Evolutionary conservation across 768 basidiomycete species (phyloP), one percentile per base, ranked within the genome.

Genomic region (Auricularia auricula-judae): DNA sequence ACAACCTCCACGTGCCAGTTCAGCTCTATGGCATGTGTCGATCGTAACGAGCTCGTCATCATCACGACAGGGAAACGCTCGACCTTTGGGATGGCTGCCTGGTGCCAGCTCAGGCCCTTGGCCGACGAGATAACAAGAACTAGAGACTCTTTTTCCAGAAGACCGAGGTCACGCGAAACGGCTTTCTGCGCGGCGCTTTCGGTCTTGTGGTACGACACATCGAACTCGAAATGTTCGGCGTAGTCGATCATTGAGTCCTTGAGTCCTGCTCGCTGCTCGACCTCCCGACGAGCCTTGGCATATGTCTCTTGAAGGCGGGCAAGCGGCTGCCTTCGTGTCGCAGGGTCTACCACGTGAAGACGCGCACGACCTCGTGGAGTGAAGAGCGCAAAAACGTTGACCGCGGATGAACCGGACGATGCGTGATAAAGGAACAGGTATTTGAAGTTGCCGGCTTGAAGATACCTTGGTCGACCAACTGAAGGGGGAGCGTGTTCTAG

Each of bases 401-500:
- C 81, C 5, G 85, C 81, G 0, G 84, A 84, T 59, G 80, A 87
- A 63, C 84, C 82, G 11, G 93, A 84, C 65, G 81, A 84, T 21
- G 88, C 89, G 66, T 98, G 96, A 71, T 92, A 97, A 14, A 98
- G 80, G 77, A 96, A 88, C 65, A 93, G 79, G 73, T 91, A 90
- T 72, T 90, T 91, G 53, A 85, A 80, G 65, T 78, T 79, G 2
- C 90, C 93, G 54, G 82, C 81, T 62, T 88, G 80, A 35, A 98
- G 83, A 72, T 98, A 98, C 35, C 77, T 78, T 62, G 84, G 82
- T 16, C 84, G 81, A 43, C 84, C 81, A 7, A 86, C 78, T 4
- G 85, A 82, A 3, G 81, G 70, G 2, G 74, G 77, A 1, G 85
- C 82, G 29, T 82, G 80, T 69, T 89, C 88, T 10, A 99, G 79